These are phyloP conservation scores for Colletotrichum aenigma DNA, from an alignment of 2,329 filamentous ascomycete genomes.

Conservation along the genomic window DNA sequence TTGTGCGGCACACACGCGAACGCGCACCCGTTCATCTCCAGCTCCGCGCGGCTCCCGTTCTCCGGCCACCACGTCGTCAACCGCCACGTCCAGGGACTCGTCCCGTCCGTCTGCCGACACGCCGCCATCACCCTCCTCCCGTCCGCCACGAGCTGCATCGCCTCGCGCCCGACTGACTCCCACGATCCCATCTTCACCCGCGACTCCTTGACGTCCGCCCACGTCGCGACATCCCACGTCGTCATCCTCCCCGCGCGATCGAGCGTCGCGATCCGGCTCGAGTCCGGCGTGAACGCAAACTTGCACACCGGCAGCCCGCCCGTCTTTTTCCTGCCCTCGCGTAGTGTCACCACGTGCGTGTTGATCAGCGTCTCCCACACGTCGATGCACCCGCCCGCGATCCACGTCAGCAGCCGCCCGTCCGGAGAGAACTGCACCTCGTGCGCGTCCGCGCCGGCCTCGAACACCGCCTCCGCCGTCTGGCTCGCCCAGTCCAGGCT, in stretches of 20 bases:
- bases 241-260: neutral
- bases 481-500: neutral
- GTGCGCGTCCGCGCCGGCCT: neutral
- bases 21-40: slow-evolving; percentile 11
- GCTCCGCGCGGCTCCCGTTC: neutral
- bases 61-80: slow-evolving; percentile 14
- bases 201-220: neutral
- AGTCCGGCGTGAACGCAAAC: neutral
- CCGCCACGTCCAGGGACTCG: neutral
- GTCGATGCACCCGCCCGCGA: neutral
- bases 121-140: neutral
- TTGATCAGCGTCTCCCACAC: slow-evolving; percentile 8
- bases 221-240: neutral
- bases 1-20: neutral
- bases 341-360: neutral
- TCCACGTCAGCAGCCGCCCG: neutral
- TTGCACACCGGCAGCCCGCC: neutral
- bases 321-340: neutral
- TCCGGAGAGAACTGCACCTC: slow-evolving; percentile 4
- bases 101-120: neutral
- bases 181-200: neutral
- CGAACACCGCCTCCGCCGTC: neutral
- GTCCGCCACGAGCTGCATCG: slow-evolving; percentile 1
- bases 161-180: neutral
- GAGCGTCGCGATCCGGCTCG: neutral